These are phyloP conservation scores for Suillus sp. DNA, from an alignment of 768 basidiomycete genomes.

Conservation along the genomic window DNA sequence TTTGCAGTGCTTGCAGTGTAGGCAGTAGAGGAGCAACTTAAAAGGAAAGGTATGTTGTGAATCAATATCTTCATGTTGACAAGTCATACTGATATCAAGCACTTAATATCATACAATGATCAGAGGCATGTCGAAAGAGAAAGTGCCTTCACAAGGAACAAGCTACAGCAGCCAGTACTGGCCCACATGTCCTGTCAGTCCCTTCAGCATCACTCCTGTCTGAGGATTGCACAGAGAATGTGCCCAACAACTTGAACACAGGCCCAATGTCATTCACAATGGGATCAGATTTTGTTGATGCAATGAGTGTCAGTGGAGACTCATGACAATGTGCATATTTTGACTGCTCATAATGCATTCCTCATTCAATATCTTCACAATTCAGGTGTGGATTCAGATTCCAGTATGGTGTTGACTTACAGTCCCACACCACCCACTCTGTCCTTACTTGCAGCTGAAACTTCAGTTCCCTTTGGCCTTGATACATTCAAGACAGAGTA, in stretches of 20 bases:
- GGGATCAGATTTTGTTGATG: not conserved
- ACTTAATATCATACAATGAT: not conserved
- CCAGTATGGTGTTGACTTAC: not conserved
- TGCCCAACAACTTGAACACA: not conserved
- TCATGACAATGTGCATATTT: not conserved
- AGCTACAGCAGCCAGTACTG: not conserved
- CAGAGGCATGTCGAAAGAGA: not conserved
- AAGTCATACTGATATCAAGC: no score
- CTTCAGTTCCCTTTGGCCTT: not conserved
- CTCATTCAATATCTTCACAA: not conserved
- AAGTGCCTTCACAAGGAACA: not conserved
- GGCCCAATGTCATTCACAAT: not conserved
- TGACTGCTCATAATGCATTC: not conserved
- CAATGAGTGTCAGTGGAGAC: not conserved
- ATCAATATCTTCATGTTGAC: no score
- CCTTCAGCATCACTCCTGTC: not conserved
- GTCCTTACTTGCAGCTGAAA: not conserved
- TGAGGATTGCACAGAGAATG: not conserved
- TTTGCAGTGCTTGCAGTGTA: not conserved
- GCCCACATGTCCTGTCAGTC: not conserved
- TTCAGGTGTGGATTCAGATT: not conserved
- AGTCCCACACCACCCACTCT: not conserved
- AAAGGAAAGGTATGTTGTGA: not conserved
- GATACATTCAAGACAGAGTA: constrained; percentile 17
- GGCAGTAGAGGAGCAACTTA: not conserved